Evolutionary conservation across 2,329 filamentous ascomycete species (phyloP).

Genomic region (Calonectria honghensis): DNA sequence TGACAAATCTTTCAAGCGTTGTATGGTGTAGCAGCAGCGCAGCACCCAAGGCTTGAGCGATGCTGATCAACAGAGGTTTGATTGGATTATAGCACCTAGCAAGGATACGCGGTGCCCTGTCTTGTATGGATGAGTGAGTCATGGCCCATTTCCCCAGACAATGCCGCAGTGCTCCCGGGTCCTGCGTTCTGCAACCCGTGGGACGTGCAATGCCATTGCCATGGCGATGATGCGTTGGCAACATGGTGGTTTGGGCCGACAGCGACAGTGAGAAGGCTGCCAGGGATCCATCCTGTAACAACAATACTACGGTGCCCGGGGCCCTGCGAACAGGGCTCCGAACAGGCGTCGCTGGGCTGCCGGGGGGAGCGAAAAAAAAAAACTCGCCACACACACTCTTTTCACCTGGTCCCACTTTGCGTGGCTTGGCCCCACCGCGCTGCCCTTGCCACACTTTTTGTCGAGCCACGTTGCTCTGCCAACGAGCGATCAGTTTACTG

Average conservation of each 20-base stretch:
- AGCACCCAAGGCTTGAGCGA: constrained; percentile 9
- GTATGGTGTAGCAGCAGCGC: background rate
- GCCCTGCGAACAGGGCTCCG: background rate
- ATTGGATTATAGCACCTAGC: constrained; percentile 31
- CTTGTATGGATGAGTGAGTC: constrained; percentile 34
- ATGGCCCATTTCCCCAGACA: constrained; percentile 38
- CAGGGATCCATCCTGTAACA: constrained; percentile 35
- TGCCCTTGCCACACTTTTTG: constrained; percentile 20
- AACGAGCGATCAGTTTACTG: constrained; percentile 37
- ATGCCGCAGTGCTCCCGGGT: constrained; percentile 22
- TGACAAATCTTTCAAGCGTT: no score
- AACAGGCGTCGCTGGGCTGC: constrained; percentile 1
- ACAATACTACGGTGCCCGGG: constrained; percentile 5
- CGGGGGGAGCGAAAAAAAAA: constrained; percentile 12
- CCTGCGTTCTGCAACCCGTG: constrained; percentile 2
- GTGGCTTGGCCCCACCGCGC: constrained; percentile 2
- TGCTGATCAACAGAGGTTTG: constrained; percentile 21
- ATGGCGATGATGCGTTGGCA: constrained; percentile 52
- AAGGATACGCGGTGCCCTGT: constrained; percentile 19
- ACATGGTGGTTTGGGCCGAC: background rate
- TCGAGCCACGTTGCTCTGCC: constrained; percentile 51
- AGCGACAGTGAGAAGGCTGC: background rate
- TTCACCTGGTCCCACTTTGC: background rate
- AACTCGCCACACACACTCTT: background rate
- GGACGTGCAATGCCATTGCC: constrained; percentile 50